phyloP scores from a whole-genome alignment of 2,329 filamentous ascomycete genomes.

The Exophiala dermatitidis region DNA sequence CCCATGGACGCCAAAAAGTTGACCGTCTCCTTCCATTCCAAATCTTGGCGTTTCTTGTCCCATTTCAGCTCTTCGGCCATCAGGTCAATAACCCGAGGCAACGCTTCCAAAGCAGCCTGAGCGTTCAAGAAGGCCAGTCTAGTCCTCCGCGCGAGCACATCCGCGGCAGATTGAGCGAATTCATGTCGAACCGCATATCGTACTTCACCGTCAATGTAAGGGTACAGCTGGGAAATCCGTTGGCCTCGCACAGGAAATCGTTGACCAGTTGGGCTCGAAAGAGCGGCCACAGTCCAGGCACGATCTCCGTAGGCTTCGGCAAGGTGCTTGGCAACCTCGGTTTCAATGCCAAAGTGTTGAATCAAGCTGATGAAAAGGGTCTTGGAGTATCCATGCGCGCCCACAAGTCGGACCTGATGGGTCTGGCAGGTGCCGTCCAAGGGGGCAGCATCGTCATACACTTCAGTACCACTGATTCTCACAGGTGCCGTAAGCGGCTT shows the following conservation, averaged over 20 bases:
- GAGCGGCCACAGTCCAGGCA: slow-evolving; percentile 79
- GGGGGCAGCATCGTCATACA: slow-evolving; percentile 27
- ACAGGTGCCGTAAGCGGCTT: slow-evolving; percentile 18
- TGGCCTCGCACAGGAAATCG: slow-evolving; percentile 78
- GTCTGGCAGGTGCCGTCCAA: slow-evolving; percentile 70
- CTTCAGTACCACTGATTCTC: slow-evolving; percentile 27
- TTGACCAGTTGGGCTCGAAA: slow-evolving; percentile 67
- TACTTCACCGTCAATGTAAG: slow-evolving; percentile 86
- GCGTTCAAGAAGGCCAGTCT: slow-evolving; percentile 85
- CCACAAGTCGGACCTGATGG: slow-evolving; percentile 71
- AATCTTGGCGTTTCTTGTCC: slow-evolving; percentile 63
- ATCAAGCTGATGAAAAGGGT: slow-evolving; percentile 92
- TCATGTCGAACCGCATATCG: slow-evolving; percentile 82
- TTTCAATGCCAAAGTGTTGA: slow-evolving; percentile 87
- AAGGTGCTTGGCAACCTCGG: slow-evolving; percentile 83
- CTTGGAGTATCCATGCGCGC: slow-evolving; percentile 80
- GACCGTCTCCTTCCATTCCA: slow-evolving; percentile 70
- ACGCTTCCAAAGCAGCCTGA: slow-evolving; percentile 77
- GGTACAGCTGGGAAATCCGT: slow-evolving; percentile 72
- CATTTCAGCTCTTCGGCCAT: slow-evolving; percentile 80
- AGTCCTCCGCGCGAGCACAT: slow-evolving; percentile 78
- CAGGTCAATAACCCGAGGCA: slow-evolving; percentile 79
- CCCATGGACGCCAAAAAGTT: slow-evolving; percentile 56
- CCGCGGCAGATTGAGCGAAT: slow-evolving; percentile 83
- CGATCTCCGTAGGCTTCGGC: slow-evolving; percentile 84